Evolutionary conservation across 1,284 basidiomycete genomes (phyloP), one percentile per base, ranked within the genome.

Genomic region (Phylloporus sp.): DNA sequence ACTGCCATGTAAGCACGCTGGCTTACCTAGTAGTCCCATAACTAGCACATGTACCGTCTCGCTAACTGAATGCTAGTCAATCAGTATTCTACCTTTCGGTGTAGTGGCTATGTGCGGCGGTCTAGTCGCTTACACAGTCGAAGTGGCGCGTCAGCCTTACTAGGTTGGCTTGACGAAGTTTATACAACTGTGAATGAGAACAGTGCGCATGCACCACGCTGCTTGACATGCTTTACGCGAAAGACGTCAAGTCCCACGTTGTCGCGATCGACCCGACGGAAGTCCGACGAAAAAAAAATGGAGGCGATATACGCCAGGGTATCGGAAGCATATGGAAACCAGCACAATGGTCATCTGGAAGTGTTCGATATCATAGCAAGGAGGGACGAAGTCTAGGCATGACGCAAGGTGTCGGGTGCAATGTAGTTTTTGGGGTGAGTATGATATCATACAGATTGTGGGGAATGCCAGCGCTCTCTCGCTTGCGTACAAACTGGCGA

Each of bases 401-500:
- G 95, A 90, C 88, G 2, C 72, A 78, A 20, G 82, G 81, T 18
- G 72, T 83, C 12, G 89, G 91, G 1, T 89, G 87, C 66, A 88
- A 86, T 55, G 83, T 82, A 2, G 82, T 92, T 37, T n/a, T 93
- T 46, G 90, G 93, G 82, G 91, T 86, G 61, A 64, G 77, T 65
- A 15, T 18, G 15, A 28, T 24, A 26, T 55, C 52, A 70, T 70
- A 73, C 37, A 96, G 86, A 86, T 94, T 39, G 95, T 97, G 13
- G 95, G 95, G 12, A 89, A 91, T 68, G 83, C 83, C 55, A 81
- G 82, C 47, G 93, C 94, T 0, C 77, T 96, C 26, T 79, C 81
- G 20, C 82, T 92, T n/a, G 86, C 92, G 2, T 90, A 94, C 70
- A 83, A 91, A 20, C 81, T 96, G 47, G 89, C 94, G 37, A 84